Conservation (phyloP, 495 filamentous ascomycete species). For the Neurospora sp. region DNA sequence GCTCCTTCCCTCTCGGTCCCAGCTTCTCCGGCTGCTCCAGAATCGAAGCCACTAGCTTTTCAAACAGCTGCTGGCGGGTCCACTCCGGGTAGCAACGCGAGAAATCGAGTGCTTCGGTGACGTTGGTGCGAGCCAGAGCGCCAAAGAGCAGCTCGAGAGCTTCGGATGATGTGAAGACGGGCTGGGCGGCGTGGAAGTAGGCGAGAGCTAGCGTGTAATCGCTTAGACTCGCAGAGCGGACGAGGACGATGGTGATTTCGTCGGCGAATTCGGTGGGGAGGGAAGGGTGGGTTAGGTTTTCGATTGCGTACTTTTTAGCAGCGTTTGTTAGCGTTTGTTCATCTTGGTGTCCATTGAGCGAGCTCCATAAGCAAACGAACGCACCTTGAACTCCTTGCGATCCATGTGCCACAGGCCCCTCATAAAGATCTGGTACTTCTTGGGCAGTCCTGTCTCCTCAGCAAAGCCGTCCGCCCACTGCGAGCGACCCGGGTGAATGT, state of each 20-base stretch:
- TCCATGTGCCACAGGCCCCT: conserved; percentile 77
- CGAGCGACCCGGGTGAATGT: conserved; percentile 28
- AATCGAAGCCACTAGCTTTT: conserved; percentile 54
- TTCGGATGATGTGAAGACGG: conserved; percentile 48
- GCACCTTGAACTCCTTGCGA: conserved; percentile 52
- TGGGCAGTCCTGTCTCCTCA: conserved; percentile 38
- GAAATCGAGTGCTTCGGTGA: conserved; percentile 67
- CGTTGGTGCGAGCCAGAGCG: conserved; percentile 53
- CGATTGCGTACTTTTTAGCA: conserved; percentile 46
- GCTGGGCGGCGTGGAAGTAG: conserved; percentile 64
- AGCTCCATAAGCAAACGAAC: conserved; percentile 6
- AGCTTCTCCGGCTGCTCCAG: conserved; percentile 33
- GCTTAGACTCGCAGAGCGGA: conserved; percentile 19
- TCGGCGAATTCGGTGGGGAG: conserved; percentile 71
- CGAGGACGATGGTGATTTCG: conserved; percentile 64
- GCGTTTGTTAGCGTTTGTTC: conserved; percentile 6
- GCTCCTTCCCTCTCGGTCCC: conserved; percentile 50
- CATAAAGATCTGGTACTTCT: conserved; percentile 64
- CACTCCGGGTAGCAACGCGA: conserved; percentile 51
- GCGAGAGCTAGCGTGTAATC: conserved; percentile 60
- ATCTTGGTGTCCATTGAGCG: too few relatives aligned
- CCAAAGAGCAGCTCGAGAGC: conserved; percentile 55
- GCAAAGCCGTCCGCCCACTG: conserved; percentile 47
- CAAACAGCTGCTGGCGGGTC: conserved; percentile 51
- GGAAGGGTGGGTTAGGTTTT: conserved; percentile 64